Evolutionary conservation across 768 basidiomycete genomes (phyloP).

Genomic region (Leccinum rimulosum): DNA sequence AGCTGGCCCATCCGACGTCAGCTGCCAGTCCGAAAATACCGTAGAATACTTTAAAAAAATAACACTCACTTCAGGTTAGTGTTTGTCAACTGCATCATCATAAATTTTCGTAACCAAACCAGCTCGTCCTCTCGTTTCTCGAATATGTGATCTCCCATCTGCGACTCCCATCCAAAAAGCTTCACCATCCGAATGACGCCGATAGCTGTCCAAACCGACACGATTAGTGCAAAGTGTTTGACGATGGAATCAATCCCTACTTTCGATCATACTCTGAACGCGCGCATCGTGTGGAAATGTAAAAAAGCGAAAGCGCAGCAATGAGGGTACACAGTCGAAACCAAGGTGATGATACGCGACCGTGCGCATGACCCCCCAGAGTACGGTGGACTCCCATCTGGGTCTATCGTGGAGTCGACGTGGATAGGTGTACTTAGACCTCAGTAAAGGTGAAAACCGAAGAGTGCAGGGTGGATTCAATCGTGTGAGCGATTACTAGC

Average conservation of each 20-base stretch:
- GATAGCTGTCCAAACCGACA: neutral
- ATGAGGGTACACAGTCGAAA: slow-evolving; percentile 9
- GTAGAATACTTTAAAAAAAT: neutral
- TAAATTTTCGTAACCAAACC: neutral
- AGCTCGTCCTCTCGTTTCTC: slow-evolving; percentile 4
- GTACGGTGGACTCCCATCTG: neutral
- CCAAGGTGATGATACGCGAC: slow-evolving; percentile 1
- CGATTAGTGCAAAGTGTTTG: too few relatives aligned
- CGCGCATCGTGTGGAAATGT: slow-evolving; percentile 2
- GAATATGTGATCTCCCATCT: neutral
- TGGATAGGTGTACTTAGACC: too few relatives aligned
- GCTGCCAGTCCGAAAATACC: too few relatives aligned
- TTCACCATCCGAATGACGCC: slow-evolving; percentile 4
- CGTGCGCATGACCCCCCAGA: neutral
- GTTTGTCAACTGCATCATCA: neutral
- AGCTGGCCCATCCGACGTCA: neutral
- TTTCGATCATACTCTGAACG: slow-evolving; percentile 1
- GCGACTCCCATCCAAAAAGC: slow-evolving; percentile 4
- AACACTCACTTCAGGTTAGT: neutral
- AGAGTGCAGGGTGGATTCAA: too few relatives aligned
- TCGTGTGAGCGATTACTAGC: too few relatives aligned
- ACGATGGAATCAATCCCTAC: neutral
- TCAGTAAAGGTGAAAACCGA: too few relatives aligned
- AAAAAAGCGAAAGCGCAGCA: slow-evolving; percentile 3
- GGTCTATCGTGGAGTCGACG: neutral